A percentile compares a stretch with the other conserved stretches of the same genome.
Conservation (phyloP, 768 basidiomycete species). For the Pholiota molesta region DNA sequence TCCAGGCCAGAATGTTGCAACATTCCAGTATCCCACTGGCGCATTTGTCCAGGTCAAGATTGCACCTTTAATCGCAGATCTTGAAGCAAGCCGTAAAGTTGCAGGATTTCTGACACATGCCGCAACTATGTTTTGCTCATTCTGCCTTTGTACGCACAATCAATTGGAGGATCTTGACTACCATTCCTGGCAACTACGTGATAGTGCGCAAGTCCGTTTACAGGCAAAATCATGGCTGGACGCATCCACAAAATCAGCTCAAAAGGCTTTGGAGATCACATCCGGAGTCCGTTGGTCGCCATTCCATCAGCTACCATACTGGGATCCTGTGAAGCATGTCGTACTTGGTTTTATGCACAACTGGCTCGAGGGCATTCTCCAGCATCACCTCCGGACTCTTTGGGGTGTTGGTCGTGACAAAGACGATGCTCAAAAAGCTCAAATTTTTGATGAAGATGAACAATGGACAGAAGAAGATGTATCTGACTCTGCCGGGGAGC, state of each 20-base stretch:
- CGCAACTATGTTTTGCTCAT: constrained; percentile 26
- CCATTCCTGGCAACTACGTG: constrained; percentile 17
- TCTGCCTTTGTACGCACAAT: constrained; percentile 18
- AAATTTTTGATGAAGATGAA: constrained; percentile 17
- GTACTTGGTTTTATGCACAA: constrained; percentile 35
- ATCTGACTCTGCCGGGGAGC: constrained; percentile 12
- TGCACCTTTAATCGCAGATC: constrained; percentile 27
- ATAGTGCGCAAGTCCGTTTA: neutral
- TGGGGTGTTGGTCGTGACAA: constrained; percentile 25
- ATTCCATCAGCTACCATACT: constrained; percentile 28
- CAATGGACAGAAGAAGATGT: constrained; percentile 21
- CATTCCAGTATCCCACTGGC: constrained; percentile 8
- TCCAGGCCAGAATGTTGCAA: neutral
- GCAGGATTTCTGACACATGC: constrained; percentile 21
- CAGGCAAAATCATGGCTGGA: constrained; percentile 5
- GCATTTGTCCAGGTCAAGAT: constrained; percentile 16
- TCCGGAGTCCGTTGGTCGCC: constrained; percentile 33
- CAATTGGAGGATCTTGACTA: constrained; percentile 25
- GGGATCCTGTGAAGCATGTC: constrained; percentile 30
- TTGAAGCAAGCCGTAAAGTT: constrained; percentile 25
- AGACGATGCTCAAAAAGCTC: constrained; percentile 3
- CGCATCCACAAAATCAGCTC: neutral
- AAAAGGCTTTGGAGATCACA: neutral
- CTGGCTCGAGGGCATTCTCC: constrained; percentile 27
- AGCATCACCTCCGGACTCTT: constrained; percentile 23